Base-by-base conservation (phyloP, 495 filamentous ascomycete species). In the Neurospora sp. region DNA sequence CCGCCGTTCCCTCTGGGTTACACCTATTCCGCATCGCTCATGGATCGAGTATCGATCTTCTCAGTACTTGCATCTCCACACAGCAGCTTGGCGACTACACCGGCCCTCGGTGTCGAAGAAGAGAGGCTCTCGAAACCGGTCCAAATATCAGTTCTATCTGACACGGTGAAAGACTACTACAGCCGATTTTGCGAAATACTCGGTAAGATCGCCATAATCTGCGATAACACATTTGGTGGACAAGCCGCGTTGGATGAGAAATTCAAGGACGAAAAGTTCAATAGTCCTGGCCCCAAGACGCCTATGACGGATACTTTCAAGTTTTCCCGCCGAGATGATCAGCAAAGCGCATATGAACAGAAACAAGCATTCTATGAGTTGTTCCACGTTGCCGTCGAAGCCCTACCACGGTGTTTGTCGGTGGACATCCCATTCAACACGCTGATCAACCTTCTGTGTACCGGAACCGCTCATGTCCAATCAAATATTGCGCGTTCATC, bases 331-430 rank as follows among this genome's bases (percentile, higher is more conserved):
- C 88, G 91, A 65, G 96, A 98, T 75, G 94, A 97, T 71, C 89
- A 94, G 74, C 80, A 86, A 39, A 91, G 81, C 68, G 85, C 90
- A 6, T 81, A 89, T 7, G 96, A 98, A 74, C 92, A 96, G 72
- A 94, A 93, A 76, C 94, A 97, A 79, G 93, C 94, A 4, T 98
- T 96, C 77, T 98, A 98, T 78, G 96, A 98, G 74, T 85, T 99
- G 41, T 85, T 99, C 8, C 94, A 97, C 80, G 94, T 98, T 71
- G 96, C 96, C 11, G 93, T 99, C 3, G 94, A 98, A 80, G 94
- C 96, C 11, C 83, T 99, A 40, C 96, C 96, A 65, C 92, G 95
- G 8, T 98, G 96, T 77, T 84, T 99, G 39, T 95, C 96, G 1
- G 86, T 91, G 42, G 91, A 96, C 74, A 94, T 97, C 68, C 93